Percentiles rank a stretch among this genome's conserved stretches.
These are phyloP conservation scores for Populus ilicifolia DNA, from an alignment of 345 rosid species.

Conservation along the genomic window DNA sequence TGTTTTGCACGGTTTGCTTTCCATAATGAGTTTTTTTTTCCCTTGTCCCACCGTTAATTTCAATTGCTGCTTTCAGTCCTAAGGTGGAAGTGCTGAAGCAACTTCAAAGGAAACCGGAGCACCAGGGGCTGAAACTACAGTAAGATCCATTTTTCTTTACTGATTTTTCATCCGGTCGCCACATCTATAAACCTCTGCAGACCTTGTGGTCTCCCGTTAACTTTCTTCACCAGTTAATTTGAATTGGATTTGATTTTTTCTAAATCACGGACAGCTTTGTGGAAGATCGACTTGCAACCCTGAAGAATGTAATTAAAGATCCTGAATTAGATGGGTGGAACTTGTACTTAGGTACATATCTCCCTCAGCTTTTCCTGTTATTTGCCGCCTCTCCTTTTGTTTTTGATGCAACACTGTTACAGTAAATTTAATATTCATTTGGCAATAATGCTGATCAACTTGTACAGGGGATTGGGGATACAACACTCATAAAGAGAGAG, in stretches of 20 bases:
- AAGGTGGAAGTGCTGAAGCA: constrained; percentile 83
- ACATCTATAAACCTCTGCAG: neutral
- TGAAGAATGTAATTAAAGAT: constrained; percentile 84
- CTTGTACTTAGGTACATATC: constrained; percentile 58
- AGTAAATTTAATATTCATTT: neutral
- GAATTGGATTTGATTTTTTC: neutral
- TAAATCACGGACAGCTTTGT: constrained; percentile 54
- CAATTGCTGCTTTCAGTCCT: constrained; percentile 36
- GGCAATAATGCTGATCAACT: constrained; percentile 8
- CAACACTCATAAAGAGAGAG: constrained; percentile 77
- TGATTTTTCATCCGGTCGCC: neutral
- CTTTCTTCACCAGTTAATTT: neutral
- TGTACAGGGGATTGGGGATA: constrained; percentile 63
- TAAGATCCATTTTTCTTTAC: constrained; percentile 25
- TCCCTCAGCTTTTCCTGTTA: neutral
- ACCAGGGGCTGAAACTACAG: constrained; percentile 67
- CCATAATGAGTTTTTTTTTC: neutral
- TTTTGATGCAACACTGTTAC: neutral
- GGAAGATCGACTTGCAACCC: constrained; percentile 88
- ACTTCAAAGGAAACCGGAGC: constrained; percentile 73
- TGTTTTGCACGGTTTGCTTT: too few species aligned
- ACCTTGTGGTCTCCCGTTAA: neutral
- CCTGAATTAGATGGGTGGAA: constrained; percentile 82
- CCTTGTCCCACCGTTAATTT: neutral
- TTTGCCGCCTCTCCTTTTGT: neutral